Percentiles rank a stretch among this genome's conserved stretches.
Evolutionary conservation across 495 filamentous ascomycete species (phyloP).

Genomic region (Trichoderma erinaceum): DNA sequence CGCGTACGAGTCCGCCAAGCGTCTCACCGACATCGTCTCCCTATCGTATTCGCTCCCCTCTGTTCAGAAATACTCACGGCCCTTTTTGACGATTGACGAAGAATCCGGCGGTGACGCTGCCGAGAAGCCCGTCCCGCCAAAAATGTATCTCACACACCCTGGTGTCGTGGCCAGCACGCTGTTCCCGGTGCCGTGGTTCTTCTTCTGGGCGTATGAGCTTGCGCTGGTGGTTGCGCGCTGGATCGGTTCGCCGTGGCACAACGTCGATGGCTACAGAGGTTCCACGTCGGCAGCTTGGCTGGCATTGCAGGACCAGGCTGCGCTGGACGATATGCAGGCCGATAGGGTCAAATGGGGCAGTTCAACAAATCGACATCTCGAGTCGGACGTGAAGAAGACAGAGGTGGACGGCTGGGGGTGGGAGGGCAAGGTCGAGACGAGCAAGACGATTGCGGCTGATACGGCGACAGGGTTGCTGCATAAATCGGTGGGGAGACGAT

Average conservation of each 20-base stretch:
- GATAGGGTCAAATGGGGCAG: conserved; percentile 82
- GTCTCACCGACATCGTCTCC: conserved; percentile 74
- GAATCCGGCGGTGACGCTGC: neutral
- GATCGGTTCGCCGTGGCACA: conserved; percentile 85
- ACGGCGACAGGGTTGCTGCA: conserved; percentile 22
- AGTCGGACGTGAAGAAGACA: conserved; percentile 56
- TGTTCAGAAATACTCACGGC: conserved; percentile 48
- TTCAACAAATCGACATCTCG: conserved; percentile 51
- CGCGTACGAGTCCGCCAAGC: conserved; percentile 81
- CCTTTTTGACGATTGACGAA: conserved; percentile 27
- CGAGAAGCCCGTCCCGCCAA: conserved; percentile 34
- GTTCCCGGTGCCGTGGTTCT: conserved; percentile 62
- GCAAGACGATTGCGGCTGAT: conserved; percentile 39
- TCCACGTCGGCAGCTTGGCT: conserved; percentile 73
- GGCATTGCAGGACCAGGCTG: conserved; percentile 59
- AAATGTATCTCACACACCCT: conserved; percentile 74
- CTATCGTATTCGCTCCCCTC: conserved; percentile 66
- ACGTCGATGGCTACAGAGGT: conserved; percentile 65
- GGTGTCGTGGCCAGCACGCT: conserved; percentile 80
- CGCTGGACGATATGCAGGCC: conserved; percentile 51
- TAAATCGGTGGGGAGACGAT: conserved; percentile 47
- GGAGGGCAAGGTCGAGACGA: conserved; percentile 59
- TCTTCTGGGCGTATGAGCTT: conserved; percentile 52
- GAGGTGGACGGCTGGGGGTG: conserved; percentile 83
- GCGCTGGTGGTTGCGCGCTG: conserved; percentile 68